Evolutionary conservation across 2,329 filamentous ascomycete genomes (phyloP), one percentile per base, ranked within the genome.

Genomic region (Cadophora malorum): DNA sequence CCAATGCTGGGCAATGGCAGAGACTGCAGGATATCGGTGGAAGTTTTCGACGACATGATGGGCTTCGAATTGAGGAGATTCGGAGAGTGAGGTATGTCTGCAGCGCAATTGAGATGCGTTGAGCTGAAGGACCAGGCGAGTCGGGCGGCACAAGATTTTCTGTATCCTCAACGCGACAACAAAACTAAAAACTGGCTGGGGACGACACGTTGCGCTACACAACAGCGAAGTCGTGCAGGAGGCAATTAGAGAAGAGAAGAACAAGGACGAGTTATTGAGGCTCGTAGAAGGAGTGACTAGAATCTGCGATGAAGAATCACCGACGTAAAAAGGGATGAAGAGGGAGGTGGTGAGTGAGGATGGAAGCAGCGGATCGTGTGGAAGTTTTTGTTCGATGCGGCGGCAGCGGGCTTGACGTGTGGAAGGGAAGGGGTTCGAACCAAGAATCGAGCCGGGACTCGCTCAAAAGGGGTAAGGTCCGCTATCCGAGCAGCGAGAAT

Each of bases 1-100:
- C 97, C 94, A 81, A 98, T 85, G 70, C 93, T 93, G 66, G 95
- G 95, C 74, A 89, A 79, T 79, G 92, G 85, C 70, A 89, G 76
- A 75, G 85, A 81, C 77, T 86, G 83, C 72, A 86, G 63, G 62
- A 77, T 49, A 66, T 76, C 74, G 21, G 68, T 64, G 21, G 69
- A 12, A 33, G 74, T 74, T 47, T 56, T 72, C 58, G 62, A 45
- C 23, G 64, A 52, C 25, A 62, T 41, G 50, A 60, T 62, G 35
- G 52, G 52, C 63, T 64, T 64, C 52, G 52, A 64, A 62, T 61
- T 66, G 33, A 56, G 49, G 33, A 21, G 23, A 47, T 64, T 64
- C 16, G 50, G 31, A 33, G 41, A 6, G 25, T 38, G 55, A 55
- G 14, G 62, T 59, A 50, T 67, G 59, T 72, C 59, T 64, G 63